Conservation (phyloP, 2,329 filamentous ascomycete genomes). For the Diplodia sapinea region DNA sequence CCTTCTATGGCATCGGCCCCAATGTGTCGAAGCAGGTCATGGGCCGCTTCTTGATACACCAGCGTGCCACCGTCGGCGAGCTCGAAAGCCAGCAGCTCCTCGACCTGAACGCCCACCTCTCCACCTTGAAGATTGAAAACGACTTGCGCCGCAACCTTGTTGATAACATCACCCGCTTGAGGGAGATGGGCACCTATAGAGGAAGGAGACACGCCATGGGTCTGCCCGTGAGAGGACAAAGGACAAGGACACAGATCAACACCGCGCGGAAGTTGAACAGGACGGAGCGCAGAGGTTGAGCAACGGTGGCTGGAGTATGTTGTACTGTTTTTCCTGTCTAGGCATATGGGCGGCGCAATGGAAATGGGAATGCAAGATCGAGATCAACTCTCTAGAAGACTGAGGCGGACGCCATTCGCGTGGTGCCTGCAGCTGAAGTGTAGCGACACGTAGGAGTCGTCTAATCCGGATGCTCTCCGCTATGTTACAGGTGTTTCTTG, state of each 20-base stretch:
- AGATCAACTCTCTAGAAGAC: not conserved
- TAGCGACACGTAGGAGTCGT: not conserved
- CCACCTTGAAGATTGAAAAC: conserved; percentile 92
- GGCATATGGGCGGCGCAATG: conserved; percentile 28
- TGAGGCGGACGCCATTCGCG: not conserved
- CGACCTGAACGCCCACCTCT: conserved; percentile 81
- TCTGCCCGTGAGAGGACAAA: conserved; percentile 88
- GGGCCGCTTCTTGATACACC: conserved; percentile 87
- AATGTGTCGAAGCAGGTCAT: conserved; percentile 75
- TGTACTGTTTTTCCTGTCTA: not conserved
- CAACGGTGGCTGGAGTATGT: not conserved
- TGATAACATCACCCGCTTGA: conserved; percentile 84
- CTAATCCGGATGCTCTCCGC: no score
- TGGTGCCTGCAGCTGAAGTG: not conserved
- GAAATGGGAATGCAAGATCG: conserved; percentile 1
- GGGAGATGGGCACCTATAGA: conserved; percentile 88
- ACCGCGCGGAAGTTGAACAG: conserved; percentile 65
- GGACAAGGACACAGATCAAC: conserved; percentile 76
- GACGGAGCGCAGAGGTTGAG: conserved; percentile 57
- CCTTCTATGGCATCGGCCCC: conserved; percentile 84
- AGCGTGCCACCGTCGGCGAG: conserved; percentile 76
- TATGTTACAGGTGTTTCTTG: not conserved
- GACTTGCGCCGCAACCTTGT: conserved; percentile 77
- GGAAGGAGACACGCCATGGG: conserved; percentile 92
- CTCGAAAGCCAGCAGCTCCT: conserved; percentile 78